phyloP scores from a whole-genome alignment of 2,329 filamentous ascomycete genomes.

The Dothidotthia symphoricarpi region DNA sequence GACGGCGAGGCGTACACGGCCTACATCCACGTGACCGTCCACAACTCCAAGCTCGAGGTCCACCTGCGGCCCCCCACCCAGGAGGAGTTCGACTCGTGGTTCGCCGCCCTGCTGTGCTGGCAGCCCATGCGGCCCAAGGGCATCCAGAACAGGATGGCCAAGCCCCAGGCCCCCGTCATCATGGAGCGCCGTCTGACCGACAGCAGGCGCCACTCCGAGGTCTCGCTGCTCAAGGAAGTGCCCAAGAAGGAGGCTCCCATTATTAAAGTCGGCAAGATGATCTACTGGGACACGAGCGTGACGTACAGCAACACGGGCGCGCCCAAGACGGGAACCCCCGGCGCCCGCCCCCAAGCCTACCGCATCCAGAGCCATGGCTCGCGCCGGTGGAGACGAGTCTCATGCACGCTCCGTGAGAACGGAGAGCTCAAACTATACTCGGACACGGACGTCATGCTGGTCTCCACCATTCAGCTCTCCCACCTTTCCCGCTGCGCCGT shows the following conservation, averaged over 20 bases:
- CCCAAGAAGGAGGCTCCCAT: conserved; percentile 70
- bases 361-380: conserved; percentile 58
- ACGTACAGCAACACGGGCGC: conserved; percentile 50
- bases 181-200: conserved; percentile 39
- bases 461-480: conserved; percentile 82
- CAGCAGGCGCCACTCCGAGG: conserved; percentile 50
- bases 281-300: conserved; percentile 67
- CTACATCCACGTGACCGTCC: conserved; percentile 53
- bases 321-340: conserved; percentile 26
- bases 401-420: conserved; percentile 91
- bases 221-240: conserved; percentile 62
- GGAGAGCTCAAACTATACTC: conserved; percentile 89
- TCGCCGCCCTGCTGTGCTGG: conserved; percentile 78
- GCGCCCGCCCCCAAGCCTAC: conserved; percentile 52
- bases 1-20: conserved; percentile 50
- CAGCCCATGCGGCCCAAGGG: conserved; percentile 67
- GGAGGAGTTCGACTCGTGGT: conserved; percentile 74
- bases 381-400: conserved; percentile 80
- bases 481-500: conserved; percentile 87
- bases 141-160: conserved; percentile 54
- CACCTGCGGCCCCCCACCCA: conserved; percentile 63
- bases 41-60: conserved; percentile 59
- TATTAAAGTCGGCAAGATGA: conserved; percentile 76
- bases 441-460: conserved; percentile 75
- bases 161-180: conserved; percentile 45